Conservation (phyloP, 73 alveolate species). For the Paramecium tetraurelia region DNA sequence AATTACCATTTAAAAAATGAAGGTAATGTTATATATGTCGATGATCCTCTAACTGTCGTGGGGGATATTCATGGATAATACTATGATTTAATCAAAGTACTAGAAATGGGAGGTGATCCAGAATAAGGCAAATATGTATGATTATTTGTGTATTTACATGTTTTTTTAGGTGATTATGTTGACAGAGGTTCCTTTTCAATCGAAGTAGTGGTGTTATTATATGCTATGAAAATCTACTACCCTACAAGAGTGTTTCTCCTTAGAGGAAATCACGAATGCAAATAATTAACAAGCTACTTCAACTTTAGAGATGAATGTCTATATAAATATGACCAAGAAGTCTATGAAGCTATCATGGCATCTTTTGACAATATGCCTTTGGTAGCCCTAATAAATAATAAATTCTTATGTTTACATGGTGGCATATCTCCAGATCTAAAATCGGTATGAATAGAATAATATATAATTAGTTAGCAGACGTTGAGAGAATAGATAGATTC, state of each 20-base stretch:
- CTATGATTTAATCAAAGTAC: conserved; percentile 72
- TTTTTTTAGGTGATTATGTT: conserved; percentile 85
- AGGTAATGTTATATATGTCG: conserved; percentile 71
- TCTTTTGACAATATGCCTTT: conserved; percentile 80
- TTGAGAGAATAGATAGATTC: conserved; percentile 73
- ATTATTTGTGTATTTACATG: not conserved
- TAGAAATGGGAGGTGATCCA: conserved; percentile 78
- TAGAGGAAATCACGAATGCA: conserved; percentile 90
- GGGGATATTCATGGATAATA: conserved; percentile 92
- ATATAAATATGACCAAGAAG: conserved; percentile 77
- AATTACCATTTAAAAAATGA: conserved; percentile 61
- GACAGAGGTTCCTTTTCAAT: conserved; percentile 82
- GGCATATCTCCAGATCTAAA: conserved; percentile 86
- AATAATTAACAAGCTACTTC: conserved; percentile 84
- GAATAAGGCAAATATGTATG: conserved; percentile 57
- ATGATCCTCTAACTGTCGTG: conserved; percentile 81
- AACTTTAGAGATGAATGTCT: conserved; percentile 78
- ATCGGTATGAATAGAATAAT: conserved; percentile 44
- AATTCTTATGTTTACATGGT: conserved; percentile 85
- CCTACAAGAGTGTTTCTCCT: conserved; percentile 78
- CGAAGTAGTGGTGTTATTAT: conserved; percentile 71
- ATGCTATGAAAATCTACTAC: conserved; percentile 72
- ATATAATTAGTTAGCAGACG: conserved; percentile 64
- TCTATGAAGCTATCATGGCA: conserved; percentile 81
- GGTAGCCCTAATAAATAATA: conserved; percentile 77